Conservation (phyloP, 164 flowering plant genomes). For the Macadamia tetraphylla region DNA sequence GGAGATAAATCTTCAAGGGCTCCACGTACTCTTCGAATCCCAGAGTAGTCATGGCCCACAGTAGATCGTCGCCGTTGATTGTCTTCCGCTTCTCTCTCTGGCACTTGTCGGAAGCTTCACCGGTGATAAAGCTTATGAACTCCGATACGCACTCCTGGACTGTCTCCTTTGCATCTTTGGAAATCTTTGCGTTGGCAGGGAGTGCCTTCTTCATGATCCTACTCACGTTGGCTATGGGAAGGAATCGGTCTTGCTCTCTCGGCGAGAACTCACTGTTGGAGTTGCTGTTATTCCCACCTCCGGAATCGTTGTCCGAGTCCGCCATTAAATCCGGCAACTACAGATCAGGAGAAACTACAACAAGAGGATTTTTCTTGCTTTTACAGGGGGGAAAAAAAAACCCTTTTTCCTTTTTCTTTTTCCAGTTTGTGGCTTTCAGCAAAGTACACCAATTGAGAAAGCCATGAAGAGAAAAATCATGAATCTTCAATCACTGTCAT, state of each 20-base stretch:
- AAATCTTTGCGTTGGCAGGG: slow-evolving; percentile 55
- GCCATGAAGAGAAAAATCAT: too few species aligned
- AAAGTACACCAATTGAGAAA: too few species aligned
- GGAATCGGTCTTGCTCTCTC: slow-evolving; percentile 42
- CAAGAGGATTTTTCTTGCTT: neutral
- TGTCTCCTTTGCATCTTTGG: slow-evolving; percentile 57
- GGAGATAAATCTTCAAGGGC: slow-evolving; percentile 37
- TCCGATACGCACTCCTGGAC: slow-evolving; percentile 63
- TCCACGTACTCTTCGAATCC: slow-evolving; percentile 51
- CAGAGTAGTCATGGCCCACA: slow-evolving; percentile 45
- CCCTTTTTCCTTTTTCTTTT: too few species aligned
- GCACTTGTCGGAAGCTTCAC: slow-evolving; percentile 58
- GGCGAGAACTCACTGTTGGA: slow-evolving; percentile 32
- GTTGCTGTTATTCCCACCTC: slow-evolving; percentile 17
- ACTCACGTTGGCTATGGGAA: slow-evolving; percentile 53
- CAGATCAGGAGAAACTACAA: neutral
- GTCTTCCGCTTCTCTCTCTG: slow-evolving; percentile 52
- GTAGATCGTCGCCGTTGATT: slow-evolving; percentile 46
- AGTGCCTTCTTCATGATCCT: slow-evolving; percentile 52
- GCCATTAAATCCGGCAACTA: slow-evolving; percentile 32
- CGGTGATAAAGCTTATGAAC: slow-evolving; percentile 56
- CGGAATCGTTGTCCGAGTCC: slow-evolving; percentile 54
- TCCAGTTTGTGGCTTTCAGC: too few species aligned
- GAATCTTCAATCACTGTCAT: too few species aligned
- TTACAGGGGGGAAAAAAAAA: too few species aligned